Conservation (phyloP, 108 stramenopile species). For the Cylindrotheca fusiformis region DNA sequence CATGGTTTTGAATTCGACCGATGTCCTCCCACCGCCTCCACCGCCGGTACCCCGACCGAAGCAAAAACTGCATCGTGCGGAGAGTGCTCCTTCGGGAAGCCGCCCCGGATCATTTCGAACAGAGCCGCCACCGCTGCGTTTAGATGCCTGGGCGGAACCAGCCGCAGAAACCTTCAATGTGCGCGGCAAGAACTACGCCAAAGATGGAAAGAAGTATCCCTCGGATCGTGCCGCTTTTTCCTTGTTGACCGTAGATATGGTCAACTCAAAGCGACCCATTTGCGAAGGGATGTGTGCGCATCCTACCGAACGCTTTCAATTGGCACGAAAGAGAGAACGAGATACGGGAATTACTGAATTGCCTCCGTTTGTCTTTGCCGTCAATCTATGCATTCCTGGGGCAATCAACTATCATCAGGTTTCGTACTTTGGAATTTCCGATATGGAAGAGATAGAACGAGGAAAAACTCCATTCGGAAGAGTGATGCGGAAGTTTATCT, state of each 20-base stretch:
- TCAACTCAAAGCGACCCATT: constrained; percentile 58
- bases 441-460: constrained; percentile 44
- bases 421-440: constrained; percentile 74
- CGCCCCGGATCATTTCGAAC: no score
- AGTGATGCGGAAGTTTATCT: constrained; percentile 66
- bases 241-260: constrained; percentile 78
- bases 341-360: constrained; percentile 43
- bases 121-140: constrained; percentile 29
- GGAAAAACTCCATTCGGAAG: constrained; percentile 55
- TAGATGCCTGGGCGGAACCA: constrained; percentile 75
- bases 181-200: constrained; percentile 73
- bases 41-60: not conserved
- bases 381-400: constrained; percentile 74
- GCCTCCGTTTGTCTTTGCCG: constrained; percentile 71
- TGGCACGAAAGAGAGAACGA: constrained; percentile 49
- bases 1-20: not conserved
- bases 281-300: constrained; percentile 78
- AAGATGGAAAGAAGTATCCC: constrained; percentile 59
- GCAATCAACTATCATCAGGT: constrained; percentile 62
- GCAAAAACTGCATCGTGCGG: constrained; percentile 4
- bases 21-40: not conserved
- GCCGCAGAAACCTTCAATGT: constrained; percentile 73
- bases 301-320: constrained; percentile 81
- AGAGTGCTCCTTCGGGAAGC: constrained; percentile 4
- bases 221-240: constrained; percentile 73